Evolutionary conservation across 1,284 basidiomycete genomes (phyloP), one percentile per base, ranked within the genome.

Genomic region (Cryptococcus sp.): DNA sequence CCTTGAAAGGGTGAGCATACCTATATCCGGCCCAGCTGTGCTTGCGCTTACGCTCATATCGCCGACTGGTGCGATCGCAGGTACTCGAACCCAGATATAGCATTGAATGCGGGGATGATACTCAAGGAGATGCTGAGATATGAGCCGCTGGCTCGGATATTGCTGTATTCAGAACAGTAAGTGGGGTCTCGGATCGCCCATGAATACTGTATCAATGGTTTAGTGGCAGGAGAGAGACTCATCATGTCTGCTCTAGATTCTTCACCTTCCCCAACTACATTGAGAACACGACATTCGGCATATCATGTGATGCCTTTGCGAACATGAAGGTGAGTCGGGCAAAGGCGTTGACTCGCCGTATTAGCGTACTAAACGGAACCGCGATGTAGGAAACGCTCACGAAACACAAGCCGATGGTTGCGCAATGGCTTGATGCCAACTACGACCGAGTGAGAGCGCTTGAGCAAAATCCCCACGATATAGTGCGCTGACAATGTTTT

Each of bases 51-150:
- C 38, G 17, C 23, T 17, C 31, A 17, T 39, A 1, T 10, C 3
- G 51, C 48, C 48, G 38, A 16, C 6, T 27, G 3, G 6, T 48
- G 19, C 17, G 3, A 22, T 48, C 40, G 15, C 61, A 84, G 84
- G 1, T 99, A 99, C 74, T 88, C 88, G 76, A 93, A 96, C 70
- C 89, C 94, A 68, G 95, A 99, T 61, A 84, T 98, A 49, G 93
- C 94, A 5, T 83, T 99, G 59, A 99, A 99, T 74, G 98, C 96
- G 0, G 96, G 96, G 8, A 95, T 98, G 91, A 91, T 99, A 59
- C 81, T 99, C 51, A 89, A 93, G 68, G 96, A 99, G 81, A 98
- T 99, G 91, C 81, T 99, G 61, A 84, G 90, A 62, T 91, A 97
- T 75, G 96, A 99, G 77, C 85, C 88, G 50, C 81, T 99, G 25